A percentile compares a stretch with the other conserved stretches of the same genome.
These are phyloP conservation scores for Clarireedia hainanense DNA, from an alignment of 2,329 filamentous ascomycete species.

Conservation along the genomic window DNA sequence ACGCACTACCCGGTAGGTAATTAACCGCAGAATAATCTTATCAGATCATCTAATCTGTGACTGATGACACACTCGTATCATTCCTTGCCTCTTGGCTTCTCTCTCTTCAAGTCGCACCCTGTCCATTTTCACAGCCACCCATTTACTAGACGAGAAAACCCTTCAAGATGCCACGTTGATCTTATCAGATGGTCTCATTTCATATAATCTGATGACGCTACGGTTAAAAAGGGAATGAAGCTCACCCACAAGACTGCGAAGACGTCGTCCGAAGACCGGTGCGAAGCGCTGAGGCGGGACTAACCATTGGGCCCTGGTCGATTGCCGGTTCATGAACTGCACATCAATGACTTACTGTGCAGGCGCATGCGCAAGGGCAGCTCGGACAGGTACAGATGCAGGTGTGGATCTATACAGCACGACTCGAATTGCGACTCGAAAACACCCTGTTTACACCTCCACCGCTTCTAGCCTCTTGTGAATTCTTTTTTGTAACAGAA, in stretches of 20 bases:
- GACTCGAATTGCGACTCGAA: no score
- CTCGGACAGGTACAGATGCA: no score
- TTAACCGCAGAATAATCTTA: not conserved
- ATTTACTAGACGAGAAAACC: not conserved
- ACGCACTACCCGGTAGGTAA: not conserved
- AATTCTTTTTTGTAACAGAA: not conserved
- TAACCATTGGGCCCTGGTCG: no score
- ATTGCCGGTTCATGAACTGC: no score
- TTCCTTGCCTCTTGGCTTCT: not conserved
- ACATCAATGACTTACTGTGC: no score
- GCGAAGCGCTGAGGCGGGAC: no score
- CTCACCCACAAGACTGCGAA: not conserved
- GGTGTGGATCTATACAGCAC: not conserved
- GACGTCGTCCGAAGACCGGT: not conserved
- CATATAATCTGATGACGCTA: conserved; percentile 1
- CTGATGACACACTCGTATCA: not conserved
- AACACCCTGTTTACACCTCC: not conserved
- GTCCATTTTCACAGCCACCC: not conserved
- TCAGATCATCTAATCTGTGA: not conserved
- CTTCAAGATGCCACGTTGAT: not conserved
- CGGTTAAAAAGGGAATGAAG: not conserved
- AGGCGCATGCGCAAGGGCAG: no score
- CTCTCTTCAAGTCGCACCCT: not conserved
- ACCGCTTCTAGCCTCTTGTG: not conserved
- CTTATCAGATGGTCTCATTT: not conserved